phyloP scores from a whole-genome alignment of 495 filamentous ascomycete genomes.

The Xylaria cubensis region DNA sequence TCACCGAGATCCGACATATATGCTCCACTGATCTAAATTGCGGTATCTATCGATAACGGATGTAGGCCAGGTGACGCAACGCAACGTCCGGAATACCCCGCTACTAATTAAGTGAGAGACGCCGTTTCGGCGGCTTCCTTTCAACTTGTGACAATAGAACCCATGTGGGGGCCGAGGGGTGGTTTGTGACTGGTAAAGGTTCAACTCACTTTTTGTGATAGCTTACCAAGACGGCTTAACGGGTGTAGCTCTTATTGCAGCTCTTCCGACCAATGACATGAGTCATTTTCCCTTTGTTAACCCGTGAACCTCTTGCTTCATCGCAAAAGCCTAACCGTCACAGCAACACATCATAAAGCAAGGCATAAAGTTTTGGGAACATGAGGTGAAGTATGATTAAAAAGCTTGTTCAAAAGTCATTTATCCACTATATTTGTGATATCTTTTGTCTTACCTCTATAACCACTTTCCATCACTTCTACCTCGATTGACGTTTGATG shows the following conservation, averaged over 20 bases:
- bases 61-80: conserved; percentile 9
- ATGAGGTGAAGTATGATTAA: background rate
- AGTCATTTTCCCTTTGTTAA: conserved; percentile 30
- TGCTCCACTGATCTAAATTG: background rate
- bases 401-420: background rate
- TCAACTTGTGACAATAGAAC: background rate
- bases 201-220: background rate
- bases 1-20: conserved; percentile 29
- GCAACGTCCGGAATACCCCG: conserved; percentile 13
- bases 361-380: background rate
- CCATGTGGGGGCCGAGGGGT: conserved; percentile 15
- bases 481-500: background rate
- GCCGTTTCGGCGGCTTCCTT: background rate
- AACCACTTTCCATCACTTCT: background rate
- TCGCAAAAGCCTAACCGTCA: conserved; percentile 5
- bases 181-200: background rate
- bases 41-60: conserved; percentile 13
- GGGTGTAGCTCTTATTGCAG: conserved; percentile 16
- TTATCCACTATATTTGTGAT: background rate
- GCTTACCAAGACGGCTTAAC: conserved; percentile 14
- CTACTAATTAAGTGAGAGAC: background rate
- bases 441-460: background rate
- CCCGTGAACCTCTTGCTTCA: conserved; percentile 3
- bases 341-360: background rate
- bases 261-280: conserved; percentile 34